phyloP scores from a whole-genome alignment of 2,329 filamentous ascomycete species.

The Celoporthe dispersa region DNA sequence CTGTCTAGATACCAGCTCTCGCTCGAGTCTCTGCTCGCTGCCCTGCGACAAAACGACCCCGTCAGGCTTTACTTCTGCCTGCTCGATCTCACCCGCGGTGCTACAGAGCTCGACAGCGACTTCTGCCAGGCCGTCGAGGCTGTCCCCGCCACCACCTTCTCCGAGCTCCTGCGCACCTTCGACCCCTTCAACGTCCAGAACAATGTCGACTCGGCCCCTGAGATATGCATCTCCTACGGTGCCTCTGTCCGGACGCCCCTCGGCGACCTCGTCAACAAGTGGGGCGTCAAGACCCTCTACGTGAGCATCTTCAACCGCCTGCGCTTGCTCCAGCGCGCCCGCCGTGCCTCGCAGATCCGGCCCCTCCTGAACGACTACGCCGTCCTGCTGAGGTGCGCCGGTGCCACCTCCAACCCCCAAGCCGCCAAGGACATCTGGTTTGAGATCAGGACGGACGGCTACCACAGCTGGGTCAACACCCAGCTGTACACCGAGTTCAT shows the following conservation, averaged over 20 bases:
- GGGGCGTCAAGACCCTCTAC: slow-evolving; percentile 51
- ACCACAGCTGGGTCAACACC: slow-evolving; percentile 34
- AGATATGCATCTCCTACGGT: slow-evolving; percentile 44
- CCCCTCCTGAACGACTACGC: slow-evolving; percentile 48
- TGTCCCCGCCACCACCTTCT: slow-evolving; percentile 62
- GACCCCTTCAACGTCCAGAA: slow-evolving; percentile 59
- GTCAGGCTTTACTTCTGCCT: slow-evolving; percentile 30
- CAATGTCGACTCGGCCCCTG: slow-evolving; percentile 53
- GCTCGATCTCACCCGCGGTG: slow-evolving; percentile 28
- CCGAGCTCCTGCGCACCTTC: slow-evolving; percentile 65
- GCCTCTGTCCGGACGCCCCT: slow-evolving; percentile 47
- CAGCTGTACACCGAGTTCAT: slow-evolving; percentile 51
- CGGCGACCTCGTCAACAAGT: slow-evolving; percentile 44
- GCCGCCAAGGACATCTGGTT: slow-evolving; percentile 40
- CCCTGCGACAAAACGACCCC: slow-evolving; percentile 24
- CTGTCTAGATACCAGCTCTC: slow-evolving; percentile 9
- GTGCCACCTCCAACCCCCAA: slow-evolving; percentile 45
- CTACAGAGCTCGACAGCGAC: slow-evolving; percentile 28
- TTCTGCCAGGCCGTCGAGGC: slow-evolving; percentile 38
- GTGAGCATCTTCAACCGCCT: slow-evolving; percentile 27
- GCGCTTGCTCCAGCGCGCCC: slow-evolving; percentile 26
- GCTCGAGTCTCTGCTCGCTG: slow-evolving; percentile 19
- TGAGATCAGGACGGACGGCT: slow-evolving; percentile 29
- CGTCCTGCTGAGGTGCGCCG: slow-evolving; percentile 52
- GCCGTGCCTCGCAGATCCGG: slow-evolving; percentile 38